Evolutionary conservation across 768 basidiomycete species (phyloP).

Genomic region (Collybiopsis confluens): DNA sequence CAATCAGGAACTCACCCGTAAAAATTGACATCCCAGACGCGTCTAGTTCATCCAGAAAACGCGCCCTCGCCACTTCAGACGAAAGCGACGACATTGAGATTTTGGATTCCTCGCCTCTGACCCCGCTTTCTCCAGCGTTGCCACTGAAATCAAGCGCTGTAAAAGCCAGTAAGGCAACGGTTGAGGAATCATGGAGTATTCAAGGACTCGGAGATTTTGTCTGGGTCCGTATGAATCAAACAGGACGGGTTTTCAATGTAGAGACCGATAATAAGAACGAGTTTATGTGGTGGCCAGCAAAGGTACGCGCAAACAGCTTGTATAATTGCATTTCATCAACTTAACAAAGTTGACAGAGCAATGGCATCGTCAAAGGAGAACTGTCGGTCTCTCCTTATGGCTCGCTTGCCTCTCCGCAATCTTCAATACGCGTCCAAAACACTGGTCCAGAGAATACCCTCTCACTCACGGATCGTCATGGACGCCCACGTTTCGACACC

Average conservation of each 20-base stretch:
- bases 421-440: constrained; percentile 24
- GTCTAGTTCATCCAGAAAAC: neutral
- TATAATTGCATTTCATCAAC: constrained; percentile 8
- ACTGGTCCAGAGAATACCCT: constrained; percentile 39
- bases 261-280: constrained; percentile 21
- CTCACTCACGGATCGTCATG: constrained; percentile 28
- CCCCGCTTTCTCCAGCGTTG: neutral
- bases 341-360: neutral
- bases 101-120: neutral
- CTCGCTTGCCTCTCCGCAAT: constrained; percentile 22
- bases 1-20: neutral
- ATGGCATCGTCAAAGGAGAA: constrained; percentile 16
- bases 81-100: neutral
- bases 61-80: neutral
- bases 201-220: constrained; percentile 34
- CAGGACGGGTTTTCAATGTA: constrained; percentile 29
- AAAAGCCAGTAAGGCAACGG: neutral
- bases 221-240: constrained; percentile 49
- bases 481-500: constrained; percentile 39
- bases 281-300: constrained; percentile 68
- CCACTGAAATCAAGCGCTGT: neutral
- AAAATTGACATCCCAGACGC: neutral
- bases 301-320: constrained; percentile 34
- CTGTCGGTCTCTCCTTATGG: constrained; percentile 20
- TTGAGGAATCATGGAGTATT: constrained; percentile 14